Conservation (phyloP, 1,139 yeast species). For the Lodderomyces margitis region DNA sequence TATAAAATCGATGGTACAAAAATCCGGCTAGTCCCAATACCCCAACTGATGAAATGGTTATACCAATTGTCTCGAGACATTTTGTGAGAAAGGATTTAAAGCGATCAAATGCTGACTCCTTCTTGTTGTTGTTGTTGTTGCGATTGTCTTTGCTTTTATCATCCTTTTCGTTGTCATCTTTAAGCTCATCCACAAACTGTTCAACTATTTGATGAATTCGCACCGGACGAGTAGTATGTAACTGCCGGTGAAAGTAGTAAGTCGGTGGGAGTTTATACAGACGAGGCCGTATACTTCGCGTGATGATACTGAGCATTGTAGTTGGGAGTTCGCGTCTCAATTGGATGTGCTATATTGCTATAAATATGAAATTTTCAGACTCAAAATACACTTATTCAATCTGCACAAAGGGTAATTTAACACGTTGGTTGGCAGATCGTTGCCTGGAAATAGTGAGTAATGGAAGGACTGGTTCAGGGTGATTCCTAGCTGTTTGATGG, state of each 20-base stretch:
- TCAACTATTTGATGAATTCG: constrained; percentile 20
- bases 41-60: constrained; percentile 70
- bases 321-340: neutral
- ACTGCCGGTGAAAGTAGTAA: constrained; percentile 4
- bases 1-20: constrained; percentile 63
- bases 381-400: neutral
- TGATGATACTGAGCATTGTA: constrained; percentile 2
- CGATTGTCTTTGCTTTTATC: constrained; percentile 12
- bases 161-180: constrained; percentile 13
- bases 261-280: neutral
- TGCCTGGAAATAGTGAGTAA: too few relatives aligned
- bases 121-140: constrained; percentile 12
- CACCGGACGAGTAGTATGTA: constrained; percentile 1
- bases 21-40: constrained; percentile 73
- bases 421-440: neutral
- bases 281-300: neutral
- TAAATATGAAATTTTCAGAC: constrained; percentile 6
- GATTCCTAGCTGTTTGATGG: too few relatives aligned
- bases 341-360: neutral
- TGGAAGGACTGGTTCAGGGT: too few relatives aligned
- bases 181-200: constrained; percentile 18
- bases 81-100: constrained; percentile 39
- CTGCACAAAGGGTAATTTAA: neutral
- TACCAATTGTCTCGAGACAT: constrained; percentile 69
- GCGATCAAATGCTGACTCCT: constrained; percentile 14